Conservation (phyloP, 1,284 basidiomycete genomes). For the Anthracocystis setariae region DNA sequence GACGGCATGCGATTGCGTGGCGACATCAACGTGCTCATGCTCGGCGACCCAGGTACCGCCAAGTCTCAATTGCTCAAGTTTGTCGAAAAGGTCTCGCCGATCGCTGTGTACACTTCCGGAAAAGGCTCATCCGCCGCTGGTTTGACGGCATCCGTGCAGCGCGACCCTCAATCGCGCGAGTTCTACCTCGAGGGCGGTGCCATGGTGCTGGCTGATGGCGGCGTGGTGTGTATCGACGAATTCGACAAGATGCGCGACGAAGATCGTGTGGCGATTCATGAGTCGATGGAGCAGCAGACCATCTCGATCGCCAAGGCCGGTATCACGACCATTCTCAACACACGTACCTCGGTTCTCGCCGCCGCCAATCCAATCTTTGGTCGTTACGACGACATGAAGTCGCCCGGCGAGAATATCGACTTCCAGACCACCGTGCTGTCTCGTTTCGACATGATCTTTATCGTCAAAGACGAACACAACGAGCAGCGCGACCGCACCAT, state of each 20-base stretch:
- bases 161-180: conserved; percentile 90
- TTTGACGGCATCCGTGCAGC: conserved; percentile 96
- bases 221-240: conserved; percentile 99
- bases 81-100: conserved; percentile 96
- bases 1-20: conserved; percentile 97
- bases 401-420: conserved; percentile 97
- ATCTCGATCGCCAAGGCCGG: conserved; percentile 99
- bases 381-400: conserved; percentile 95
- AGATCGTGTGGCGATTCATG: conserved; percentile 97
- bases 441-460: conserved; percentile 99
- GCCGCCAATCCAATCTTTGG: conserved; percentile 99
- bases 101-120: conserved; percentile 97
- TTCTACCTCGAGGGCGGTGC: conserved; percentile 99
- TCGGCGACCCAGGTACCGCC: conserved; percentile 97
- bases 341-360: conserved; percentile 92
- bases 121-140: conserved; percentile 98
- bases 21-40: conserved; percentile 94
- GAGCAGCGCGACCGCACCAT: conserved; percentile 92
- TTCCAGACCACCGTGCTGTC: conserved; percentile 98
- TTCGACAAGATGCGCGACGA: conserved; percentile 99
- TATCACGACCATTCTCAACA: conserved; percentile 97
- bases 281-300: conserved; percentile 99
- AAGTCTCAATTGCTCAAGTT: conserved; percentile 98
- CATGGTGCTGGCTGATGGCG: conserved; percentile 98
- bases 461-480: conserved; percentile 98